These are phyloP conservation scores for Annulohypoxylon truncatum DNA, from an alignment of 2,329 filamentous ascomycete genomes.

Conservation along the genomic window DNA sequence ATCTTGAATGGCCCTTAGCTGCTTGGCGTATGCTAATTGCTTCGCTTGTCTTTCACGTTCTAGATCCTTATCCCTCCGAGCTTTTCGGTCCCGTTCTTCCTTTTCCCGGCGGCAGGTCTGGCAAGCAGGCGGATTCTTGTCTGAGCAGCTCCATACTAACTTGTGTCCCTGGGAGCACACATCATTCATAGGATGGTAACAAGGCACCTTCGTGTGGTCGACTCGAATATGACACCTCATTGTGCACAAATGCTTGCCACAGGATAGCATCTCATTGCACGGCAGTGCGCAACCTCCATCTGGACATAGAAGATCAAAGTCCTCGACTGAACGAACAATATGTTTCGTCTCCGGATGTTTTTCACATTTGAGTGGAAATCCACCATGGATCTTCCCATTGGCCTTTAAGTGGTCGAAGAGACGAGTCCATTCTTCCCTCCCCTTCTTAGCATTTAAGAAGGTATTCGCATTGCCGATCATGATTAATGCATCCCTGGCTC, in stretches of 20 bases:
- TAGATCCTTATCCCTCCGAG: slow-evolving; percentile 32
- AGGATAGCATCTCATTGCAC: slow-evolving; percentile 35
- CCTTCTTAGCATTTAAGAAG: slow-evolving; percentile 70
- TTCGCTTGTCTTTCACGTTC: slow-evolving; percentile 34
- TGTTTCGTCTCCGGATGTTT: slow-evolving; percentile 42
- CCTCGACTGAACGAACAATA: slow-evolving; percentile 29
- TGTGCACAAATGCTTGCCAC: slow-evolving; percentile 29
- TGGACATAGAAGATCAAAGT: slow-evolving; percentile 42
- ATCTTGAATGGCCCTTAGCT: slow-evolving; percentile 28
- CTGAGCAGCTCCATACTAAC: slow-evolving; percentile 29
- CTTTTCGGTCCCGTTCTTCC: slow-evolving; percentile 25
- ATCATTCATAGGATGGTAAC: slow-evolving; percentile 21
- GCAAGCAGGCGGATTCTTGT: slow-evolving; percentile 26
- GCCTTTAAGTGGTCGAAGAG: slow-evolving; percentile 68
- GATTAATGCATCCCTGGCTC: slow-evolving; percentile 74
- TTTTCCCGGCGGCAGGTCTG: slow-evolving; percentile 32
- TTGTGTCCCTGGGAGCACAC: slow-evolving; percentile 27
- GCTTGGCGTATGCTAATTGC: slow-evolving; percentile 32
- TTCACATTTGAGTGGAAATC: slow-evolving; percentile 41
- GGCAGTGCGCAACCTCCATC: slow-evolving; percentile 43
- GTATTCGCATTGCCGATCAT: slow-evolving; percentile 77
- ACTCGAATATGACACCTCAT: slow-evolving; percentile 33
- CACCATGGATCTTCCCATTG: slow-evolving; percentile 48
- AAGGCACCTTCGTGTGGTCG: slow-evolving; percentile 32
- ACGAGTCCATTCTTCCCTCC: slow-evolving; percentile 65